These are phyloP conservation scores for Pelagomonas calceolata DNA, from an alignment of 108 stramenopile species.

Conservation along the genomic window DNA sequence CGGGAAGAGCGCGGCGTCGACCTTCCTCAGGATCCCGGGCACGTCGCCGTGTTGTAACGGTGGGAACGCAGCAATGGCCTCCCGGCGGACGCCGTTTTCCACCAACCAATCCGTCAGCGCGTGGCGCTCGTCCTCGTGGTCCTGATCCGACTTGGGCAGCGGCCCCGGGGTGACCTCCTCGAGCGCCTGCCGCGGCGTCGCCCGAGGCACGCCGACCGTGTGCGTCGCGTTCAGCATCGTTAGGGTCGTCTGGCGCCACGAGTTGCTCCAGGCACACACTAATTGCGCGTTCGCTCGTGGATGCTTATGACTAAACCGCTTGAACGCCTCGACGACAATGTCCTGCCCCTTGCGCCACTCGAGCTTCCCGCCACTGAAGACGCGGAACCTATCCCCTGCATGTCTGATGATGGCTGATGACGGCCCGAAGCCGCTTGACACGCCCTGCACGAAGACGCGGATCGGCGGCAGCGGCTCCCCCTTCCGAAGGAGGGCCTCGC, in stretches of 20 bases:
- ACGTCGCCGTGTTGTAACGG: background rate
- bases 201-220: background rate
- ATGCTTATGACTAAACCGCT: background rate
- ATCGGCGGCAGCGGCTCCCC: background rate
- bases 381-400: background rate
- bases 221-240: background rate
- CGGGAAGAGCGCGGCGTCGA: slow-evolving; percentile 7
- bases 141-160: background rate
- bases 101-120: background rate
- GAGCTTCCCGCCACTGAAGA: slow-evolving; percentile 13
- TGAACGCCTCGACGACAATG: slow-evolving; percentile 11
- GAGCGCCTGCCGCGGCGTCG: background rate
- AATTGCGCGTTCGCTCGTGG: background rate
- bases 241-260: slow-evolving; percentile 1
- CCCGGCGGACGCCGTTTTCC: background rate
- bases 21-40: background rate
- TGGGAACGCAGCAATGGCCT: background rate
- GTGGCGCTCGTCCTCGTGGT: background rate
- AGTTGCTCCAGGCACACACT: slow-evolving; percentile 6
- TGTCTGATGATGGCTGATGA: background rate
- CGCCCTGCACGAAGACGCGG: slow-evolving; percentile 4
- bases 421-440: background rate
- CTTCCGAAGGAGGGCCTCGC: background rate
- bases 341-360: slow-evolving; percentile 14
- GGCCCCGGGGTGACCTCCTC: background rate